Conservation (phyloP, 2,329 filamentous ascomycete species). For the Thyridium curvatum region DNA sequence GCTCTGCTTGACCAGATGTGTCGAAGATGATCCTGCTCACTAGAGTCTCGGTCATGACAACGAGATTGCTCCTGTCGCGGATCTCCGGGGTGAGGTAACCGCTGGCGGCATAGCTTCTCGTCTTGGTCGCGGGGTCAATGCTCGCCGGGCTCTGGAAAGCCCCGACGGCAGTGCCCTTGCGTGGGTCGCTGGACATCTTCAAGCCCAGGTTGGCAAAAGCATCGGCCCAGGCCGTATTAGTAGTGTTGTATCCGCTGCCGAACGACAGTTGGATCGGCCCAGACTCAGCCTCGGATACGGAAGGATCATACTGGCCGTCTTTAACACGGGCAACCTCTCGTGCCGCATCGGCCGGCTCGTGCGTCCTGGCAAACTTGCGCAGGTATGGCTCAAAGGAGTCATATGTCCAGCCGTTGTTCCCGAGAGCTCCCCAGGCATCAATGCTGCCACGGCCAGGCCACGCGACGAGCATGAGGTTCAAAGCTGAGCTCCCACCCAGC, state of each 20-base stretch:
- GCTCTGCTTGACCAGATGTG: constrained; percentile 2
- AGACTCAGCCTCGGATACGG: constrained; percentile 14
- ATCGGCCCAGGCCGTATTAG: constrained; percentile 17
- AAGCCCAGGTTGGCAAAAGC: constrained; percentile 1
- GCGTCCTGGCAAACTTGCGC: constrained; percentile 24
- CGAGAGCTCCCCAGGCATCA: constrained; percentile 19
- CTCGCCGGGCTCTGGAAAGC: constrained; percentile 7
- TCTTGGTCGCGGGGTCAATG: constrained; percentile 7
- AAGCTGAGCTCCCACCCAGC: constrained; percentile 55
- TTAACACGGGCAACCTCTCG: constrained; percentile 18
- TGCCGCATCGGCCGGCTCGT: constrained; percentile 16
- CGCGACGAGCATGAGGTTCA: constrained; percentile 49
- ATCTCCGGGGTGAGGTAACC: constrained; percentile 9
- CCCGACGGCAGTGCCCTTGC: constrained; percentile 2
- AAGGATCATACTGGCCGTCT: constrained; percentile 21
- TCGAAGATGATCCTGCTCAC: constrained; percentile 15
- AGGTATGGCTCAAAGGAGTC: constrained; percentile 22
- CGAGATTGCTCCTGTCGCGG: constrained; percentile 6
- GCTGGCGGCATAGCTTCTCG: constrained; percentile 7
- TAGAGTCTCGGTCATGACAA: constrained; percentile 12
- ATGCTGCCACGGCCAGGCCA: constrained; percentile 17
- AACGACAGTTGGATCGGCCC: constrained; percentile 31
- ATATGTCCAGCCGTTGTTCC: constrained; percentile 18
- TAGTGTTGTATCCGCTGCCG: constrained; percentile 21
- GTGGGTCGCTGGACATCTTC: constrained; percentile 5